Percentiles rank a stretch among this genome's conserved stretches.
Conservation (phyloP, 2,329 filamentous ascomycete species). For the Aureobasidium leucospermi region DNA sequence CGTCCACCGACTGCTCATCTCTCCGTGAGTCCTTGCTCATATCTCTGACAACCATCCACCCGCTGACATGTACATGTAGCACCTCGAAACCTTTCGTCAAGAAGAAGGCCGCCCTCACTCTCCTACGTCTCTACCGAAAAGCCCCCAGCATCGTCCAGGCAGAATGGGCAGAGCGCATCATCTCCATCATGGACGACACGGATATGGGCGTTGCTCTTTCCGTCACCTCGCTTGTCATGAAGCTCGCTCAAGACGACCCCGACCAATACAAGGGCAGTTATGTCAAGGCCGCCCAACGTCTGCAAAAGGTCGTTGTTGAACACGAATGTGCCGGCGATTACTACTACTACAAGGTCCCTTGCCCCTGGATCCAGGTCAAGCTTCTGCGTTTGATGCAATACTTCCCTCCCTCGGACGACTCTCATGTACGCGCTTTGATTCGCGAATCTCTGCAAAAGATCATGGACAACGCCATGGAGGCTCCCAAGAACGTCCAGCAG, state of each 20-base stretch:
- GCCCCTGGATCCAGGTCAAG: slow-evolving; percentile 97
- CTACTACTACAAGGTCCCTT: slow-evolving; percentile 98
- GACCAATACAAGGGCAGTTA: slow-evolving; percentile 93
- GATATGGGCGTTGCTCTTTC: slow-evolving; percentile 93
- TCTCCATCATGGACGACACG: slow-evolving; percentile 95
- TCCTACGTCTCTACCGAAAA: slow-evolving; percentile 90
- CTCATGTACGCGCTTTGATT: slow-evolving; percentile 83
- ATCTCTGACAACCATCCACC: not conserved
- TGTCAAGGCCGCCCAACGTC: slow-evolving; percentile 78
- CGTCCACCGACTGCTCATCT: slow-evolving; percentile 89
- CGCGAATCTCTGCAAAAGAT: slow-evolving; percentile 87
- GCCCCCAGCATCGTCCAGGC: slow-evolving; percentile 87
- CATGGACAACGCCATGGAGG: slow-evolving; percentile 82
- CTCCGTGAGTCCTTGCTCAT: slow-evolving; percentile 58
- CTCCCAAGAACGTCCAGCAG: slow-evolving; percentile 97
- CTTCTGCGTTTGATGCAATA: slow-evolving; percentile 87
- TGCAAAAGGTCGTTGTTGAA: slow-evolving; percentile 87
- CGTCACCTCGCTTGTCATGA: slow-evolving; percentile 91
- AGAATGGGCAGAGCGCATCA: slow-evolving; percentile 96
- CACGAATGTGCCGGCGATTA: slow-evolving; percentile 86
- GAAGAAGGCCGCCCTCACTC: slow-evolving; percentile 93
- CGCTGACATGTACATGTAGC: slow-evolving; percentile 29
- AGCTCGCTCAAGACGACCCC: slow-evolving; percentile 85
- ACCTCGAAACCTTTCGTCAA: slow-evolving; percentile 96
- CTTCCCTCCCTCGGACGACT: slow-evolving; percentile 92